phyloP scores from a whole-genome alignment of 2,329 filamentous ascomycete species.

The Fusarium domesticum region DNA sequence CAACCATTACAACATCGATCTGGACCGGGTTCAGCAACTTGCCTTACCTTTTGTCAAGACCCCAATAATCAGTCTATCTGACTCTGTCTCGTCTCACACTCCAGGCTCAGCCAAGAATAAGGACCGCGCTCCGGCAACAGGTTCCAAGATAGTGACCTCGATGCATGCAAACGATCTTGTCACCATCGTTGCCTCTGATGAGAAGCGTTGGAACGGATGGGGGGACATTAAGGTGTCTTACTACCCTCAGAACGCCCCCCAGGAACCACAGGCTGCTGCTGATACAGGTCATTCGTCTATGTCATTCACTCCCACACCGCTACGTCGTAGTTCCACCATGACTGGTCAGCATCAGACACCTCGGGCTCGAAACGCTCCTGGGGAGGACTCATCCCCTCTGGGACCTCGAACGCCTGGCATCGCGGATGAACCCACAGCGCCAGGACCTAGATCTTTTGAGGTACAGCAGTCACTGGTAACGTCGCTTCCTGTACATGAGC shows the following conservation, averaged over 20 bases:
- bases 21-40: constrained; percentile 81
- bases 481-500: constrained; percentile 52
- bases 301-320: constrained; percentile 71
- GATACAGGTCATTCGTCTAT: constrained; percentile 41
- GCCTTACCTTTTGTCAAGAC: constrained; percentile 79
- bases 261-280: constrained; percentile 18
- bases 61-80: constrained; percentile 50
- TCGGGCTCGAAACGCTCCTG: constrained; percentile 32
- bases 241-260: constrained; percentile 52
- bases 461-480: constrained; percentile 56
- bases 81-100: constrained; percentile 52
- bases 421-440: constrained; percentile 33
- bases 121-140: constrained; percentile 55
- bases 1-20: constrained; percentile 78
- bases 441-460: constrained; percentile 60
- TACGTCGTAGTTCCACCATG: constrained; percentile 65
- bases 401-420: constrained; percentile 41
- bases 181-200: constrained; percentile 63
- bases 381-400: constrained; percentile 50
- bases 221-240: constrained; percentile 78
- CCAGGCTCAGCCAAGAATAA: constrained; percentile 67
- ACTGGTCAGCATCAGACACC: constrained; percentile 42
- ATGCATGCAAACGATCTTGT: constrained; percentile 83
- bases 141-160: constrained; percentile 49
- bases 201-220: constrained; percentile 69